A percentile compares a stretch with the other conserved stretches of the same genome.
Conservation (phyloP, 2,329 filamentous ascomycete genomes). For the Domatiomyces catenatus region DNA sequence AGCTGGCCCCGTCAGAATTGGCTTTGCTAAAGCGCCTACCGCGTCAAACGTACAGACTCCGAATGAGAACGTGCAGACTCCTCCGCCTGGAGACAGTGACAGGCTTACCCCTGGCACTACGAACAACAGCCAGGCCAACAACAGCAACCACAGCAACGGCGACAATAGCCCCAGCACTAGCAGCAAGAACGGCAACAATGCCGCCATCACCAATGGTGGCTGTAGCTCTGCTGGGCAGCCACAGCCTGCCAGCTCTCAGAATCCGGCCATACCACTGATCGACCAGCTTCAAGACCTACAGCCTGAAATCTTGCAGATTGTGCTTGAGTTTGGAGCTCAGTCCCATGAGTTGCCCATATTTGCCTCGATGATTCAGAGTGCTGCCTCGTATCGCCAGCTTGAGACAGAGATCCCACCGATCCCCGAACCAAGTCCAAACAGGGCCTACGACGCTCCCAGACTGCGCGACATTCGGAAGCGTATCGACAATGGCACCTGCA, state of each 20-base stretch:
- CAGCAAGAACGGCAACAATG: conserved; percentile 5
- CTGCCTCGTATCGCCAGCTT: conserved; percentile 59
- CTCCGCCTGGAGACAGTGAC: conserved; percentile 53
- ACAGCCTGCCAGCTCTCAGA: conserved; percentile 26
- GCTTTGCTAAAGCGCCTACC: conserved; percentile 91
- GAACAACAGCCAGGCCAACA: conserved; percentile 14
- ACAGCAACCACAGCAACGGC: conserved; percentile 18
- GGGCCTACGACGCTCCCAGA: conserved; percentile 85
- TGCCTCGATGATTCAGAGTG: conserved; percentile 54
- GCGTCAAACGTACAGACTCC: conserved; percentile 66
- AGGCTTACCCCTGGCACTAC: conserved; percentile 9
- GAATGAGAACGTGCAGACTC: conserved; percentile 77
- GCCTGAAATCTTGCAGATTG: conserved; percentile 70
- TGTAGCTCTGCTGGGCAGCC: conserved; percentile 23
- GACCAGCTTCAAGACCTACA: conserved; percentile 63
- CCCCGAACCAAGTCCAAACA: conserved; percentile 71
- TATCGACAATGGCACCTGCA: conserved; percentile 86
- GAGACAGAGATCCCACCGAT: conserved; percentile 76
- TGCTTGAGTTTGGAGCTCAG: conserved; percentile 71
- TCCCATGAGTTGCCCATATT: conserved; percentile 65
- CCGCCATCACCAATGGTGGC: conserved; percentile 17
- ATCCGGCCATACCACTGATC: conserved; percentile 25
- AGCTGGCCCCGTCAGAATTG: conserved; percentile 84
- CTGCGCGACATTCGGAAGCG: conserved; percentile 91
- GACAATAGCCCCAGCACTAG: conserved; percentile 18